phyloP scores from a whole-genome alignment of 306 rosid species.

The Vigna nakashimae region DNA sequence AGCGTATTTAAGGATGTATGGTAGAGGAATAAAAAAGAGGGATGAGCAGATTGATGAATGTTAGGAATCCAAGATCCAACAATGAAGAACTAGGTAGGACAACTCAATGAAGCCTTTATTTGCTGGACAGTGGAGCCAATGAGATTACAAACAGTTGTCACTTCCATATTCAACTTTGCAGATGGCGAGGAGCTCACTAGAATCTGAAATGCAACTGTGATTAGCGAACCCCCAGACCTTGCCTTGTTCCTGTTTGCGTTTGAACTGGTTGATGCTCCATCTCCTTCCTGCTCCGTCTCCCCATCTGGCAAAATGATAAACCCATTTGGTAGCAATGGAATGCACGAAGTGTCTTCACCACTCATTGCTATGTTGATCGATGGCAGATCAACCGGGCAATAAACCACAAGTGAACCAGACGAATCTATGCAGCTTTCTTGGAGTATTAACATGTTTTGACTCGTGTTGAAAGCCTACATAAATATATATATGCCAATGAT shows the following conservation, averaged over 20 bases:
- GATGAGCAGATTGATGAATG: conserved; percentile 3
- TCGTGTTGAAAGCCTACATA: conserved; percentile 64
- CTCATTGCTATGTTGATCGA: conserved; percentile 86
- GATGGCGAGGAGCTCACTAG: conserved; percentile 86
- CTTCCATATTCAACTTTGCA: conserved; percentile 82
- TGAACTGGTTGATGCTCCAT: conserved; percentile 68
- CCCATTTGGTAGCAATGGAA: conserved; percentile 84
- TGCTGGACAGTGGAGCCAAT: conserved; percentile 84
- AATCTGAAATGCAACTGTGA: conserved; percentile 86
- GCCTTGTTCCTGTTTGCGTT: conserved; percentile 42
- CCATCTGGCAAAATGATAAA: conserved; percentile 81
- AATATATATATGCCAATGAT: not conserved
- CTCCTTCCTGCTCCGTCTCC: conserved; percentile 45
- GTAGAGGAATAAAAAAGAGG: not conserved
- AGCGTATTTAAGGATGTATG: conserved; percentile 51
- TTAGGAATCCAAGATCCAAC: too few species aligned
- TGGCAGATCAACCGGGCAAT: conserved; percentile 83
- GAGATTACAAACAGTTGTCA: conserved; percentile 79
- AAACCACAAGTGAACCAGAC: conserved; percentile 83
- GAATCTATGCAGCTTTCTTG: conserved; percentile 93
- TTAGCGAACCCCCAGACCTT: conserved; percentile 52
- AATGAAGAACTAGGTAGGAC: conserved; percentile 58
- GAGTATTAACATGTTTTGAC: conserved; percentile 88
- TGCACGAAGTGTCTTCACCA: conserved; percentile 85
- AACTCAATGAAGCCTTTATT: conserved; percentile 82